phyloP scores from a whole-genome alignment of 2,329 filamentous ascomycete genomes.

The Calonectria pteridis region DNA sequence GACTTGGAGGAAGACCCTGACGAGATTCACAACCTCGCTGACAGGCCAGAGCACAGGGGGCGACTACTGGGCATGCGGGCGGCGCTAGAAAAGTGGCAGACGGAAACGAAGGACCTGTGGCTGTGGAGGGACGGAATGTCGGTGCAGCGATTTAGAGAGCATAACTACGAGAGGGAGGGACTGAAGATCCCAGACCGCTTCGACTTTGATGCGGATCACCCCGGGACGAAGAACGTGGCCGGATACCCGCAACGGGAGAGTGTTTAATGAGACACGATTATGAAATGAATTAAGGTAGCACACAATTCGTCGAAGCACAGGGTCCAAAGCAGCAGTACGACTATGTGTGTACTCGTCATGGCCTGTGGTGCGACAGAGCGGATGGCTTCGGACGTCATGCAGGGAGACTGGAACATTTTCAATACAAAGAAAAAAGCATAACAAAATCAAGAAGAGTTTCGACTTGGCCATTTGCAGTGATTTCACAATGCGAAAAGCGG shows the following conservation, averaged over 20 bases:
- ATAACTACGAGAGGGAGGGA: constrained; percentile 40
- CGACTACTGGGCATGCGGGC: constrained; percentile 48
- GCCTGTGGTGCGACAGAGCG: not conserved
- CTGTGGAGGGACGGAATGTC: constrained; percentile 45
- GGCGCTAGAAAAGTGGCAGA: constrained; percentile 47
- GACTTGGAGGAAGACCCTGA: constrained; percentile 59
- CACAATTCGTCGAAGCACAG: not conserved
- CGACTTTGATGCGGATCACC: constrained; percentile 42
- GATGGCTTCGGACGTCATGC: not conserved
- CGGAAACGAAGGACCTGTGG: constrained; percentile 45
- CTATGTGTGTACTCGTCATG: not conserved
- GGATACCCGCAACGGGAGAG: constrained; percentile 24
- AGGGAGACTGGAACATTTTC: not conserved
- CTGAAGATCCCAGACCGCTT: constrained; percentile 45
- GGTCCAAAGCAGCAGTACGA: not conserved
- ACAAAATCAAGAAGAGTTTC: not conserved
- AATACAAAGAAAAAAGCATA: not conserved
- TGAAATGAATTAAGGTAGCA: not conserved
- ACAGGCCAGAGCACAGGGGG: constrained; percentile 40
- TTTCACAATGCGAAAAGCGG: not conserved
- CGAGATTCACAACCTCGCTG: constrained; percentile 58
- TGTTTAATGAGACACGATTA: constrained; percentile 17
- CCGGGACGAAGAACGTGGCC: constrained; percentile 28
- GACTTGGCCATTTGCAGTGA: not conserved
- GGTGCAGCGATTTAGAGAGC: constrained; percentile 35